phyloP scores from a whole-genome alignment of 176 grass and related monocot genomes.

The Oryza glumipatula region DNA sequence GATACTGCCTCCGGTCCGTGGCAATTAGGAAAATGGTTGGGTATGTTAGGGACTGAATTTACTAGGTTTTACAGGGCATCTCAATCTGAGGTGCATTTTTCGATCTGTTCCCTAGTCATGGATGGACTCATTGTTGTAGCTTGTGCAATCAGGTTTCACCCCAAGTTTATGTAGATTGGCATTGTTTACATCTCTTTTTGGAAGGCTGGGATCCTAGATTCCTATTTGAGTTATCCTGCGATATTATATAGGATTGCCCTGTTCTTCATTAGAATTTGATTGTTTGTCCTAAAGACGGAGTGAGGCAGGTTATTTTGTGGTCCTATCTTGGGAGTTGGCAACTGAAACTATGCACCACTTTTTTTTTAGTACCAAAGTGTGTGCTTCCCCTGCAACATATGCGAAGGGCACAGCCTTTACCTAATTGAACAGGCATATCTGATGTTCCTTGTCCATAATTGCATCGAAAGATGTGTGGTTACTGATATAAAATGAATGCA shows the following conservation, averaged over 20 bases:
- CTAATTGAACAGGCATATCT: not conserved
- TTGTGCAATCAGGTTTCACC: not conserved
- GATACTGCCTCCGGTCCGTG: not conserved
- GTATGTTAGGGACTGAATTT: not conserved
- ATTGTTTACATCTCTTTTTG: not conserved
- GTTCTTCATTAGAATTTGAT: not conserved
- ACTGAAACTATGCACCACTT: not conserved
- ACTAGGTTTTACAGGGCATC: not conserved
- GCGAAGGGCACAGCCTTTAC: not conserved
- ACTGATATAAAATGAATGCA: not conserved
- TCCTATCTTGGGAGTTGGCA: not conserved
- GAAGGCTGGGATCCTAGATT: not conserved
- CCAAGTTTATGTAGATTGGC: not conserved
- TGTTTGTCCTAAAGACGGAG: not conserved
- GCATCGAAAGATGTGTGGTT: not conserved
- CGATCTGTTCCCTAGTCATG: not conserved
- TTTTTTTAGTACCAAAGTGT: not conserved
- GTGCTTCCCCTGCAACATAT: not conserved
- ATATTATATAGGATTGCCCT: not conserved
- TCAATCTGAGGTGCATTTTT: conserved; percentile 1
- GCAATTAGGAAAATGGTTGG: not conserved
- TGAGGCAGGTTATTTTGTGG: conserved; percentile 12
- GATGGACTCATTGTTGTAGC: not conserved
- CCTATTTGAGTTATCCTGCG: not conserved
- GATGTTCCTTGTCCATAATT: conserved; percentile 1